Base-by-base conservation (phyloP, 164 flowering plant species). In the Pachysandra terminalis region DNA sequence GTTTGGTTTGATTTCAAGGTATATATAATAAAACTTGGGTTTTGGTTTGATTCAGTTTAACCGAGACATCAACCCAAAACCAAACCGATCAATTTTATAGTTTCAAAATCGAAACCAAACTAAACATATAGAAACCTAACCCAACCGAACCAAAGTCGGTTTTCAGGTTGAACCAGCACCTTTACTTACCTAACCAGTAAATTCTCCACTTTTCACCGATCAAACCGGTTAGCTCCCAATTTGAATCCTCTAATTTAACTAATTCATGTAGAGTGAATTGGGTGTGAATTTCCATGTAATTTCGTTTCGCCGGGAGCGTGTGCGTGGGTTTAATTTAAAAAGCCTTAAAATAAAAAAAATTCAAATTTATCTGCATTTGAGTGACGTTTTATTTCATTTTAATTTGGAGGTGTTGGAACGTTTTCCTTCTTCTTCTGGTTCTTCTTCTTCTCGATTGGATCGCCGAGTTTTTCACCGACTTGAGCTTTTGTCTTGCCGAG, bases 231-330 rank as follows among this genome's bases (percentile, higher is more conserved):
- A 9, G 61, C 70, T 19, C 6, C 23, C 22, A 9, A 23, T 65
- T 60, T 54, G 60, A 61, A 66, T 40, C 26, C 26, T 25, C 56
- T 63, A 74, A 76, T 73, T 77, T 79, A 73, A 71, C 79, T 48
- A 32, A 3, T 32, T 67, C 75, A 78, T 76, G 74, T 74, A 52
- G 45, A 56, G 70, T 71, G 79, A 78, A 82, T 82, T 80, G 80
- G 41, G 78, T 67, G 73, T 71, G 81, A 74, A 78, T 82, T 82
- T 78, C 77, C 52, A 60, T 16, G 48, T 68, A 63, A 65, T 57
- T 59, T 68, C 21, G 26, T 37, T 57, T n/a, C 52, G 3, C 23
- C 13, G 21, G 22, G 15, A 59, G 64, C 26, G 55, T 4, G 17
- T 32, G 37, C 37, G 37, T 32, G 37, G 19, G 26, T 15, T 62